These are phyloP conservation scores for Botrytis elliptica DNA, from an alignment of 2,329 filamentous ascomycete genomes.

Conservation along the genomic window DNA sequence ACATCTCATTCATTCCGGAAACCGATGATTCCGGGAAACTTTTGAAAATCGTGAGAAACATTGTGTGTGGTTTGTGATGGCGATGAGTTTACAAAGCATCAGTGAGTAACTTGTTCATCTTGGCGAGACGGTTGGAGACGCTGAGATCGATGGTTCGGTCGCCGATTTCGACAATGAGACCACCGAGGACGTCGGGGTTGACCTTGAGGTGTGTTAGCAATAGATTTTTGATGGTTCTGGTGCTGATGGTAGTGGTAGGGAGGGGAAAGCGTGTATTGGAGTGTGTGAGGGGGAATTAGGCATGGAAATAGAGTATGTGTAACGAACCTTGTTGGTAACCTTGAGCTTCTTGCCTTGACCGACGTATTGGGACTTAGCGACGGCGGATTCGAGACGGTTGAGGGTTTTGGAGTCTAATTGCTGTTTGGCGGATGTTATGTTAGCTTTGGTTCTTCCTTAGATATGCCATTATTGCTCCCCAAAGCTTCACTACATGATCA, in stretches of 20 bases:
- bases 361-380: conserved; percentile 86
- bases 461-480: neutral
- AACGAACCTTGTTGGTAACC: conserved; percentile 79
- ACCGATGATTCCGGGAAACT: neutral
- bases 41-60: conserved; percentile 32
- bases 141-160: conserved; percentile 98
- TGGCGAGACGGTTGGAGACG: conserved; percentile 90
- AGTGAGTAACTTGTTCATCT: conserved; percentile 98
- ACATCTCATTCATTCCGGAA: neutral
- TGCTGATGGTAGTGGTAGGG: neutral
- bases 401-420: conserved; percentile 86
- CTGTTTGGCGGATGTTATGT: conserved; percentile 44
- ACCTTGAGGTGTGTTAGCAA: conserved; percentile 49
- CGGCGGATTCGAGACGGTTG: conserved; percentile 78
- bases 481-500: neutral
- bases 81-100: conserved; percentile 80
- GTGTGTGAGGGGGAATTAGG: neutral
- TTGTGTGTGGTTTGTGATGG: neutral
- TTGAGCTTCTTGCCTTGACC: conserved; percentile 96
- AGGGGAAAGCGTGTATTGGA: neutral
- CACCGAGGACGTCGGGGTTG: conserved; percentile 91
- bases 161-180: conserved; percentile 92
- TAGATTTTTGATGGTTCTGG: no score
- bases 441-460: conserved; percentile 14
- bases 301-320: neutral